These are phyloP conservation scores for Orbilia javanica DNA, from an alignment of 2,329 filamentous ascomycete genomes.

Conservation along the genomic window DNA sequence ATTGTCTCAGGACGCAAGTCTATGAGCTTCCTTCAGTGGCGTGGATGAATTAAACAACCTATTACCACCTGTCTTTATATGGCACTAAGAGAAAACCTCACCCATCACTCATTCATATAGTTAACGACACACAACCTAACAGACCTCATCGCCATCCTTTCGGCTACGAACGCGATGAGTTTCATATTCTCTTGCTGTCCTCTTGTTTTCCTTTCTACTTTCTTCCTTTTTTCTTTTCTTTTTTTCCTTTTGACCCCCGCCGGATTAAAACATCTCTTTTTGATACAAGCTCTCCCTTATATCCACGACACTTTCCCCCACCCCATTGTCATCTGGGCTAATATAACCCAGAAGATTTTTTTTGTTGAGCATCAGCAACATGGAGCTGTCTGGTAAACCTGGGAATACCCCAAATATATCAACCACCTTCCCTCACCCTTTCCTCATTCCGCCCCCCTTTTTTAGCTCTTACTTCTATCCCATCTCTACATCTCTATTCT, in stretches of 20 bases:
- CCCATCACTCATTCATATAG: constrained; percentile 2
- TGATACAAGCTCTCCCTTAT: not conserved
- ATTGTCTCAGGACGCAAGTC: constrained; percentile 36
- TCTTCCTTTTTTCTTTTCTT: not conserved
- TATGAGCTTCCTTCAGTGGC: not conserved
- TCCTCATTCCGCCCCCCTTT: not conserved
- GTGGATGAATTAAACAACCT: not conserved
- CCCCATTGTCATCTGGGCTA: not conserved
- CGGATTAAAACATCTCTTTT: not conserved
- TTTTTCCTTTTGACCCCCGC: not conserved
- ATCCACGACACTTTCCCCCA: not conserved
- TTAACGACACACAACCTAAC: constrained; percentile 2
- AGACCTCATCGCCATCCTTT: constrained; percentile 1
- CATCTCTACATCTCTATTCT: not conserved
- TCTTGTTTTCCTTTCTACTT: not conserved
- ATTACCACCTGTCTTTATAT: not conserved
- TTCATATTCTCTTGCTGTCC: not conserved
- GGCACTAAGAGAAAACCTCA: not conserved
- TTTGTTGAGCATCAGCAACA: not conserved
- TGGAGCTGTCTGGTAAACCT: not conserved
- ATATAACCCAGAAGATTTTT: too few species aligned
- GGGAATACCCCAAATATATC: not conserved
- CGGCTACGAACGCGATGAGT: not conserved
- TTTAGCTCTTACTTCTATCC: constrained; percentile 1
- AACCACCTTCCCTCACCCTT: not conserved